Conservation (phyloP, 2,329 filamentous ascomycete species). For the Ophiostoma himal-ulmi region DNA sequence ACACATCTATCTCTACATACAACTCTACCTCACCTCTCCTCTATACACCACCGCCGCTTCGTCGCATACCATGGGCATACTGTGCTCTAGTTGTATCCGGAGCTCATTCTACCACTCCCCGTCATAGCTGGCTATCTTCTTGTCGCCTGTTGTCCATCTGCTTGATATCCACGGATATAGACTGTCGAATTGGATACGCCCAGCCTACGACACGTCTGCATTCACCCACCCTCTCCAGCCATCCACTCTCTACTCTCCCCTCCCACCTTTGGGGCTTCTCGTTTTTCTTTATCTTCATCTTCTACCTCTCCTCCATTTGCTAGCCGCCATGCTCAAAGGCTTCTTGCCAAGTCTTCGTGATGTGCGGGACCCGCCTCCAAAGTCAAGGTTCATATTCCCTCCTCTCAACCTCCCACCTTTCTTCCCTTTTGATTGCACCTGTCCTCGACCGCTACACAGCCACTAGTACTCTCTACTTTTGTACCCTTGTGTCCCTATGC, state of each 20-base stretch:
- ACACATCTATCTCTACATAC: neutral
- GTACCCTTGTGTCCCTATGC: neutral
- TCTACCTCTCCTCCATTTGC: neutral
- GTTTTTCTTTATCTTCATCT: neutral
- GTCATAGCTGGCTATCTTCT: neutral
- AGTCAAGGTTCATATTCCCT: constrained; percentile 29
- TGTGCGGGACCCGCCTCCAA: constrained; percentile 28
- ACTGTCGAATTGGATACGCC: neutral
- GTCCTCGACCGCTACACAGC: neutral
- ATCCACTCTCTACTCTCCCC: neutral
- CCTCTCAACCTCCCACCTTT: neutral
- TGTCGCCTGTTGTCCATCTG: neutral
- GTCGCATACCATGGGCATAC: constrained; percentile 15
- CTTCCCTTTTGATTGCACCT: neutral
- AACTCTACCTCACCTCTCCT: neutral
- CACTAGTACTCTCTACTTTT: neutral
- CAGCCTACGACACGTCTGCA: neutral
- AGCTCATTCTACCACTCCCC: neutral
- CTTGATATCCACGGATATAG: neutral
- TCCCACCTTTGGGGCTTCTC: neutral
- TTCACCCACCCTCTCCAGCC: neutral
- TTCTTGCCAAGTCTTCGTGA: constrained; percentile 30
- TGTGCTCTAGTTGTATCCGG: neutral
- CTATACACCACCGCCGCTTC: neutral
- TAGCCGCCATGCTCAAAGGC: constrained; percentile 28